Base-by-base conservation (phyloP, 371 early-diverging fungal genomes). In the Apophysomyces ossiformis region DNA sequence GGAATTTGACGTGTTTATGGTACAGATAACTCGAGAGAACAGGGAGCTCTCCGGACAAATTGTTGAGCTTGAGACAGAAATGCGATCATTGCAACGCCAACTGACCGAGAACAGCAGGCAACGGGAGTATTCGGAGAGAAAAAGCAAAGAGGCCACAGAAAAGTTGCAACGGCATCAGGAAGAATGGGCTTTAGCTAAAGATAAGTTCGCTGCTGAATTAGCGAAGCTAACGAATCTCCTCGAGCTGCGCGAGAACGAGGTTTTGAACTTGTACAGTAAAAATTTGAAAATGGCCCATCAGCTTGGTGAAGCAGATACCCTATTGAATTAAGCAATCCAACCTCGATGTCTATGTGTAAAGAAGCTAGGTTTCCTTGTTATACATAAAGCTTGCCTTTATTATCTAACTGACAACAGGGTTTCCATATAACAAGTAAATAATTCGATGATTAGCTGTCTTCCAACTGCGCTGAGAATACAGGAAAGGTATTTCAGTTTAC, bases 271-370 rank as follows among this genome's bases (percentile, higher is more conserved):
- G 16, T 45, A 45, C 16, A 13, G 46, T 45, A 45, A 45, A 13
- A 45, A 45, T 45, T 99, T 99, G 76, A 97, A 98, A 0, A 99
- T 99, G 0, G 98, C 86, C 74, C 99, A 98, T 94, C 98, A 97
- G 26, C 95, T 91, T 16, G 99, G 99, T 73, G 97, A 99, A 45
- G 32, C 32, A 26, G 32, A 26, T 26, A 26, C 32, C 32, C 32
- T 26, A 26, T 26, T 26, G 32, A 26, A 26, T 26, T 26, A 26
- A 26, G 32, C 32, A 26, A 26, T 26, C 32, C 2, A 26, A 26
- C 32, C 32, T 26, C 32, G 32, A 26, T 26, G 32, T 26, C 32
- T 26, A 26, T 26, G 32, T 26, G 32, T 3, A 26, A 26, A 26
- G 32, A 26, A 26, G 2, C 2, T 26, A 26, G 1, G 32, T 26